Percentiles rank a stretch among this genome's conserved stretches.
Conservation (phyloP, 148 eudicot genomes). For the Spergularia marina region DNA sequence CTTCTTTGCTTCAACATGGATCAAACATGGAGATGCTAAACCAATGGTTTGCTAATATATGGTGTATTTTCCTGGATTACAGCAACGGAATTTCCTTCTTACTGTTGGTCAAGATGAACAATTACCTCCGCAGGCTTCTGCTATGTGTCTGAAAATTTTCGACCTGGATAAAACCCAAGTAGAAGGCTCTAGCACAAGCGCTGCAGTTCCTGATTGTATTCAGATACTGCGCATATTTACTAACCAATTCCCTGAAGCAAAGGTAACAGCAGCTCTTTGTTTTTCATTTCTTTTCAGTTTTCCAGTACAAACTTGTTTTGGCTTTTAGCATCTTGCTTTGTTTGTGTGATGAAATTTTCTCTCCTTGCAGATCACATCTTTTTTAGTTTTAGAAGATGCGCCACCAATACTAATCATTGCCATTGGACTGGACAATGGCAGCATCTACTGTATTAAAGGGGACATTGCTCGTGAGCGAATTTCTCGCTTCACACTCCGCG, state of each 20-base stretch:
- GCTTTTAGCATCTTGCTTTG: not conserved
- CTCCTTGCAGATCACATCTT: conserved; percentile 73
- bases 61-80: conserved; percentile 15
- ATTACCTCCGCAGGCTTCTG: conserved; percentile 59
- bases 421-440: conserved; percentile 86
- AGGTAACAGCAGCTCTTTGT: conserved; percentile 40
- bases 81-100: conserved; percentile 89
- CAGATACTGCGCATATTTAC: conserved; percentile 94
- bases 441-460: conserved; percentile 92
- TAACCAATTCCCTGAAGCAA: conserved; percentile 82
- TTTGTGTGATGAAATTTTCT: conserved; percentile 2
- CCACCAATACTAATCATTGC: conserved; percentile 84
- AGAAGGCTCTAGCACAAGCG: conserved; percentile 63
- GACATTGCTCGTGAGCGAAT: conserved; percentile 96
- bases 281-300: conserved; percentile 6
- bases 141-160: conserved; percentile 81
- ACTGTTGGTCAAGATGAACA: conserved; percentile 95
- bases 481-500: conserved; percentile 81
- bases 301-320: not conserved
- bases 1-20: not conserved
- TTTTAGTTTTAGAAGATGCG: conserved; percentile 83
- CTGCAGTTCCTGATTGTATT: conserved; percentile 78
- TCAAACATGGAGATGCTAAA: not conserved
- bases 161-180: conserved; percentile 85
- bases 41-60: conserved; percentile 15